phyloP scores from a whole-genome alignment of 2,329 filamentous ascomycete genomes.

The Fusarium caatingaense region DNA sequence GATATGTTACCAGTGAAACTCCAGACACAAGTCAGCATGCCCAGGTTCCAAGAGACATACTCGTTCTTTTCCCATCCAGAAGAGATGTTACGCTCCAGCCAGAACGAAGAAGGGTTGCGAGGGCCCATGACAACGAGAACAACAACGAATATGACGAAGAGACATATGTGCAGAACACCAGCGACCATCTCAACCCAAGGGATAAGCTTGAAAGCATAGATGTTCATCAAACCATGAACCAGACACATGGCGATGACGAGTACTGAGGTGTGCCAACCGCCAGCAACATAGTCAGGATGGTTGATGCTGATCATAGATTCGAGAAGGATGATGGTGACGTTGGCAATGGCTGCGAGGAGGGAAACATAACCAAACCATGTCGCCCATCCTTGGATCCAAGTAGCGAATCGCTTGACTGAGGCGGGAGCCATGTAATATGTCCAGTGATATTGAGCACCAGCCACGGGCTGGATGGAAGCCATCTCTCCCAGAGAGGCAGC shows the following conservation, averaged over 20 bases:
- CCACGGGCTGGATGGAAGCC: conserved; percentile 43
- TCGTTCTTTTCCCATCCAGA: conserved; percentile 42
- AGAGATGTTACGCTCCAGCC: conserved; percentile 35
- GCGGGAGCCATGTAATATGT: conserved; percentile 41
- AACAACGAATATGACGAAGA: conserved; percentile 42
- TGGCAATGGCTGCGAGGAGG: conserved; percentile 41
- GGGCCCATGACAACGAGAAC: conserved; percentile 43
- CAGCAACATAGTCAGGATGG: conserved; percentile 36
- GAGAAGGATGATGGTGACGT: conserved; percentile 44
- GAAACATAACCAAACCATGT: conserved; percentile 45
- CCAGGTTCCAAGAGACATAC: conserved; percentile 43
- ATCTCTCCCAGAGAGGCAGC: conserved; percentile 42
- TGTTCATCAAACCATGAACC: conserved; percentile 38
- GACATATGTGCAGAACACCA: conserved; percentile 40
- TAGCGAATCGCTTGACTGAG: conserved; percentile 37
- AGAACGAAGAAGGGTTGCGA: conserved; percentile 38
- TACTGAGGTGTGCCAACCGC: conserved; percentile 42
- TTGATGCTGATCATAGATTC: conserved; percentile 45
- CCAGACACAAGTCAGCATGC: conserved; percentile 45
- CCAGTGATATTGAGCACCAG: conserved; percentile 42
- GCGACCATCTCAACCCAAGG: conserved; percentile 43
- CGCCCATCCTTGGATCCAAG: conserved; percentile 43
- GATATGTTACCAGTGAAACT: conserved; percentile 39
- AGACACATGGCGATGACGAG: conserved; percentile 45
- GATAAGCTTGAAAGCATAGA: conserved; percentile 40